Percentiles rank a stretch among this genome's conserved stretches.
These are phyloP conservation scores for Boletus coccyginus DNA, from an alignment of 768 basidiomycete genomes.

Conservation along the genomic window DNA sequence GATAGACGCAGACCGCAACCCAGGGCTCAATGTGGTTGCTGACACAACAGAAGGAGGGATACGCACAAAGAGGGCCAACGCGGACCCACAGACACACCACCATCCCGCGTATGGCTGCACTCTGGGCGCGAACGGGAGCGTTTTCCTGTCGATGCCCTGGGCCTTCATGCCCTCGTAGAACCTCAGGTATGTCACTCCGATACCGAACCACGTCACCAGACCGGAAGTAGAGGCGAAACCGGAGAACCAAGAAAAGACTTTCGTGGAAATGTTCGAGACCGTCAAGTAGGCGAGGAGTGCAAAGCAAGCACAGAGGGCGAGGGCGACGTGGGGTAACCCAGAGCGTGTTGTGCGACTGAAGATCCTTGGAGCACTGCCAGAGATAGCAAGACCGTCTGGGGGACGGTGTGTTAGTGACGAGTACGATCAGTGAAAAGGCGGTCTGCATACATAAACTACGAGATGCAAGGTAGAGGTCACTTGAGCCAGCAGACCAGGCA, in stretches of 20 bases:
- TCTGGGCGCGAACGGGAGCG: conserved; percentile 43
- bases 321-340: conserved; percentile 46
- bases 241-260: conserved; percentile 43
- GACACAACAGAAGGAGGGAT: background rate
- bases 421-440: background rate
- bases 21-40: background rate
- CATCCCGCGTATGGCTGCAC: conserved; percentile 43
- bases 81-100: conserved; percentile 30
- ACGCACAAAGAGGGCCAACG: conserved; percentile 36
- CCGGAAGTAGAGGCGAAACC: conserved; percentile 37
- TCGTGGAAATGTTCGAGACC: conserved; percentile 30
- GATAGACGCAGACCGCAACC: background rate
- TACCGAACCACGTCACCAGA: conserved; percentile 44
- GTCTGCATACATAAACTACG: background rate
- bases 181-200: conserved; percentile 43
- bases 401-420: conserved; percentile 15
- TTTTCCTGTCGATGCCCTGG: conserved; percentile 47
- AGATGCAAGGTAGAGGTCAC: too few relatives aligned
- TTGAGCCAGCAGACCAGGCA: background rate
- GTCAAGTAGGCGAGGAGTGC: conserved; percentile 41
- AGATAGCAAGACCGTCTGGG: conserved; percentile 50
- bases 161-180: conserved; percentile 45
- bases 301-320: conserved; percentile 27
- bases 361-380: conserved; percentile 51
- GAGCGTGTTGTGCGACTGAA: conserved; percentile 39